Base-by-base conservation (phyloP, 495 filamentous ascomycete genomes). In the Aeminium ludgeri region DNA sequence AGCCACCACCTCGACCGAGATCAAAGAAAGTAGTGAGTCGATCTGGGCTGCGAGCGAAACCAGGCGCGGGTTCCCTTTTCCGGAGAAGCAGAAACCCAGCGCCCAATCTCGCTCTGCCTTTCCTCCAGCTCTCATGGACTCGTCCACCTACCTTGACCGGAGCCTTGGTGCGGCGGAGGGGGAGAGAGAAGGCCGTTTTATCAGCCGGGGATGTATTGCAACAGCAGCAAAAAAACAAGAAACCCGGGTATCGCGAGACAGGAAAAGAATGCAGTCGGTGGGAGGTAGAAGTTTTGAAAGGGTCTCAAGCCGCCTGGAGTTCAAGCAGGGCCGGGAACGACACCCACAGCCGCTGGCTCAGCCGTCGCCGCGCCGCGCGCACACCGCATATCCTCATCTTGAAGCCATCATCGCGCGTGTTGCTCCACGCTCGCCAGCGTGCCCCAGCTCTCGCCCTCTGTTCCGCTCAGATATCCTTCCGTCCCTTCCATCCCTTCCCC, bases 161-260 rank as follows among this genome's bases (percentile, higher is more conserved):
- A 30, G 39, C 28, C 20, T 5, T 6, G 38, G 33, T 41, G 23
- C 30, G 31, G 34, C 34, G 32, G n/a, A n/a, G 44, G n/a, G n/a
- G 18, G 41, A 36, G 36, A 47, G 48, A 43, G 48, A 43, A 51
- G 48, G 48, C 48, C 48, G 15, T 43, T 20, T 38, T 20, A 20
- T 17, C 19, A 17, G 25, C 13, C 23, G 23, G 23, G 23, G 3
- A 25, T 25, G 8, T 3, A 4, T 4, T 25, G 23, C 23, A 25
- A 8, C n/a, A n/a, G n/a, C n/a, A n/a, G n/a, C n/a, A n/a, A 25
- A 25, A 25, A 8, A 25, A 3, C 4, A 25, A 25, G 23, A 25
- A 25, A 25, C 8, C 23, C 23, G 8, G 4, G 23, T 25, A 25
- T 25, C 23, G 23, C 23, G n/a, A 17, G 11, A 13, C 6, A 17